Base-by-base conservation (phyloP, 768 basidiomycete species). In the Termitomyces sp. region DNA sequence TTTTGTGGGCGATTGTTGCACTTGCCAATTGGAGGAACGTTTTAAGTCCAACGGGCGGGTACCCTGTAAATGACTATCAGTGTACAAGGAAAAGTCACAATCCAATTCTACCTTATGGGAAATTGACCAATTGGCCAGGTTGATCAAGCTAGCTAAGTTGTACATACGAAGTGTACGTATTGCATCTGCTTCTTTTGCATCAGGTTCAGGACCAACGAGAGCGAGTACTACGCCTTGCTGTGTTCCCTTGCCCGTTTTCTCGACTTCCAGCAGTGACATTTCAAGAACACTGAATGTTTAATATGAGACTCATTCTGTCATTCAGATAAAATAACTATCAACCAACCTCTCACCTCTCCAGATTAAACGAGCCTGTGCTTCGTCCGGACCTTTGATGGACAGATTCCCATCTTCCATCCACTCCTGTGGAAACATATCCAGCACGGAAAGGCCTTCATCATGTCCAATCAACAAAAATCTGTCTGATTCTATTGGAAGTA, bases 341-440 rank as follows among this genome's bases (percentile, higher is more conserved):
- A 70, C 81, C 65, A 63, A 90, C 90, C 84, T 81, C 73, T 93
- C 91, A 55, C 92, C 92, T 30, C 75, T 74, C 91, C 91, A 94
- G 20, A 94, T 80, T 30, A 77, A 73, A 58, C 81, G 77, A 37
- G 82, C 80, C 59, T 83, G 79, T 0, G 92, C 90, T 61, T 92
- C 91, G 44, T 81, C 80, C 4, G 91, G 90, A 5, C 86, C 87
- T 63, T 83, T 86, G 8, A 79, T 65, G 18, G 73, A 71, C 15
- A 79, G 69, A 3, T 70, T 73, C 2, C 81, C 82, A n/a, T 65
- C 61, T 20, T 82, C 85, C 24, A 75, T 75, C 83, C 83, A 87
- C 61, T 88, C 87, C 63, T 84, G 78, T 1, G 92, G 91, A 66
- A 86, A 90, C 83, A 91, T 86, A 66, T 94, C 87, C 51, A 94